phyloP scores from a whole-genome alignment of 192 early-diverging fungal species.

The Piromyces finnis region DNA sequence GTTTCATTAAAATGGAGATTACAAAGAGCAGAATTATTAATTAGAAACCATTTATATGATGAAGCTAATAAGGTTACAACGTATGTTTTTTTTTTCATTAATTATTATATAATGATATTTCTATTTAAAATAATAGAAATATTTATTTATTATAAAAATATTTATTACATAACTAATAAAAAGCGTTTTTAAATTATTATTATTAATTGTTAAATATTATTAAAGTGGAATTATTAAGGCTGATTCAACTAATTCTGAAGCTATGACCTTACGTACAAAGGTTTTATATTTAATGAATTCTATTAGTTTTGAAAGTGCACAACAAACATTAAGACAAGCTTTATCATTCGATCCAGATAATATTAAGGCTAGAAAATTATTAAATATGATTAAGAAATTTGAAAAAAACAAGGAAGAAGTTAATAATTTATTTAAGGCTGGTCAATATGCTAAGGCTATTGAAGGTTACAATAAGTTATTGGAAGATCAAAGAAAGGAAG shows the following conservation, averaged over 20 bases:
- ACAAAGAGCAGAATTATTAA: constrained; percentile 39
- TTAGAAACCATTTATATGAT: constrained; percentile 35
- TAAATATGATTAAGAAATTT: constrained; percentile 40
- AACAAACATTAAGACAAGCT: constrained; percentile 22
- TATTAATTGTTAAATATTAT: no score
- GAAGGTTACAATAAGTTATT: constrained; percentile 48
- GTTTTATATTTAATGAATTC: constrained; percentile 48
- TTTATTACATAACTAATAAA: no score
- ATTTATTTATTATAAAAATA: no score
- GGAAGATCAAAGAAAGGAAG: constrained; percentile 40
- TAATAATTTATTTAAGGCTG: constrained; percentile 51
- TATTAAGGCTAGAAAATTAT: constrained; percentile 34
- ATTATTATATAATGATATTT: no score
- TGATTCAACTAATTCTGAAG: constrained; percentile 51
- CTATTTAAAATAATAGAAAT: no score
- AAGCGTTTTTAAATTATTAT: no score
- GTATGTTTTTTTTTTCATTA: constrained; percentile 10
- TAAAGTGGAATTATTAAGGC: constrained; percentile 30
- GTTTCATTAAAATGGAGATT: constrained; percentile 43
- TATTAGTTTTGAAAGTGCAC: constrained; percentile 12
- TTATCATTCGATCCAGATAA: constrained; percentile 66
- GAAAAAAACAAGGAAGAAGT: constrained; percentile 50
- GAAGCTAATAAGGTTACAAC: constrained; percentile 41
- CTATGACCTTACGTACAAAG: constrained; percentile 41
- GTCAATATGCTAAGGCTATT: constrained; percentile 36